A percentile compares a stretch with the other conserved stretches of the same genome.
phyloP scores from a whole-genome alignment of 228 moss, liverwort and hornwort genomes.

The Sphagnum fallax region DNA sequence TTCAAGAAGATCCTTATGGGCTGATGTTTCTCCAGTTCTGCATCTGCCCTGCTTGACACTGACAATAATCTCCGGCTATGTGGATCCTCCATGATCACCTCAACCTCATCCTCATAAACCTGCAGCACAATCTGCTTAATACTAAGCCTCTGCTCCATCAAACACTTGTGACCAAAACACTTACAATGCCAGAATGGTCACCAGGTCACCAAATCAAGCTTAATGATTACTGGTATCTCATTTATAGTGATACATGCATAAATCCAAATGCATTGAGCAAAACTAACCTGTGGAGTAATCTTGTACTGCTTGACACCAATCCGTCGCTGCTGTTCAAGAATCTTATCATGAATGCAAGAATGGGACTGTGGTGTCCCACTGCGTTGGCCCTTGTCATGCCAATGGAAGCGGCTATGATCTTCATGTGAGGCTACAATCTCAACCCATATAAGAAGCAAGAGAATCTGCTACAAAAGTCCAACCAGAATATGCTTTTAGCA shows the following conservation, averaged over 20 bases:
- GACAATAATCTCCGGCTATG: conserved; percentile 42
- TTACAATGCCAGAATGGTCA: too few relatives aligned
- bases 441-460: conserved; percentile 46
- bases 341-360: conserved; percentile 79
- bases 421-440: conserved; percentile 24
- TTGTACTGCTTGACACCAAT: conserved; percentile 55
- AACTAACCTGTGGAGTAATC: conserved; percentile 54
- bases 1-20: conserved; percentile 70
- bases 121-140: not conserved
- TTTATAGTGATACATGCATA: too few relatives aligned
- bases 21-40: conserved; percentile 41
- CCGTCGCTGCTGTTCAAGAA: conserved; percentile 62
- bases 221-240: too few relatives aligned
- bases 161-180: too few relatives aligned
- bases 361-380: conserved; percentile 33
- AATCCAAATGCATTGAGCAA: too few relatives aligned
- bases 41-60: conserved; percentile 11
- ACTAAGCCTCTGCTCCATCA: too few relatives aligned
- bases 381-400: conserved; percentile 19
- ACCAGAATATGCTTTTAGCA: too few relatives aligned
- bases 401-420: conserved; percentile 29
- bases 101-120: conserved; percentile 41
- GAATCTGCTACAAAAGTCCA: conserved; percentile 33
- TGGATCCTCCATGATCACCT: conserved; percentile 10
- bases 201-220: too few relatives aligned